Evolutionary conservation across 768 basidiomycete species (phyloP).

Genomic region (Kwoniella sp.): DNA sequence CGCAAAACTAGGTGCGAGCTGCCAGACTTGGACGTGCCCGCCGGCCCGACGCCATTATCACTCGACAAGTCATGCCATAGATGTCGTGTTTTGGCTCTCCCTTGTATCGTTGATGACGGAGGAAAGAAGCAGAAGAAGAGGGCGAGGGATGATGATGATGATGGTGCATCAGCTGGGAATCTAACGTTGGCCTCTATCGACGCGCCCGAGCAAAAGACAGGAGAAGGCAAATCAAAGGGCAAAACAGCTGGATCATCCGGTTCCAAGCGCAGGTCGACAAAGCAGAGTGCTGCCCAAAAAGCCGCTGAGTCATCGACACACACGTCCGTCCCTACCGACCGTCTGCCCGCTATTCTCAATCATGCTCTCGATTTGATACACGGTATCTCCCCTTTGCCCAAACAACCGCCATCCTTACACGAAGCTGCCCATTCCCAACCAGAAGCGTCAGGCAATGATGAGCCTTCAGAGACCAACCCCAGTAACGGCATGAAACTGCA

Average conservation of each 20-base stretch:
- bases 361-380: constrained; percentile 25
- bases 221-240: neutral
- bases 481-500: constrained; percentile 37
- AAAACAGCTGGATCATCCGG: neutral
- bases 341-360: constrained; percentile 5
- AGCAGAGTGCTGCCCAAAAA: constrained; percentile 8
- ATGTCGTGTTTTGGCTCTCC: constrained; percentile 40
- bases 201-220: neutral
- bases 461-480: neutral
- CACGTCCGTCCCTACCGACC: neutral
- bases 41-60: constrained; percentile 31
- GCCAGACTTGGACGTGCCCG: constrained; percentile 43
- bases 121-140: constrained; percentile 30
- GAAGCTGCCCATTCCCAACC: constrained; percentile 7
- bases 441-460: neutral
- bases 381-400: constrained; percentile 15
- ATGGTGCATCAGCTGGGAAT: neutral
- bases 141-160: constrained; percentile 4
- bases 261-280: neutral
- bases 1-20: constrained; percentile 50
- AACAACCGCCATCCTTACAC: constrained; percentile 6
- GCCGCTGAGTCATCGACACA: neutral
- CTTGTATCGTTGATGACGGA: constrained; percentile 47
- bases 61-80: constrained; percentile 48
- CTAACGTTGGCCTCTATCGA: neutral